Percentiles rank a stretch among this genome's conserved stretches.
Conservation (phyloP, 208 protist genomes). For the Vickermania ingenoplastis region DNA sequence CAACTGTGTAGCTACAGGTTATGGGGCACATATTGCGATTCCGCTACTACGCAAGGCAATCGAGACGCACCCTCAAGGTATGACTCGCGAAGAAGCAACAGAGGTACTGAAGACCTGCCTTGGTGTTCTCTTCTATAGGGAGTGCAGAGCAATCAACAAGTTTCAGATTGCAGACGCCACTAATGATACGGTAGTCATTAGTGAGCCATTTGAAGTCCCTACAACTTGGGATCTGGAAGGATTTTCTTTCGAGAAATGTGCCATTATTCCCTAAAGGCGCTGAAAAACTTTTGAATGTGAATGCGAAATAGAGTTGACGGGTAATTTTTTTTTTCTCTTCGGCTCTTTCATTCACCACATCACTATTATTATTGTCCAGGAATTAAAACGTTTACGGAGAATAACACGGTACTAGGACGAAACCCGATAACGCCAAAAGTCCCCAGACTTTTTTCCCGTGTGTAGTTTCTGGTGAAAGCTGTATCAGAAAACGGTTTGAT, state of each 20-base stretch:
- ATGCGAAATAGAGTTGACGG: no score
- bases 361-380: neutral
- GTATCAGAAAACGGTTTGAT: no score
- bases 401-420: no score
- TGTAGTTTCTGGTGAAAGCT: no score
- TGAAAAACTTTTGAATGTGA: no score
- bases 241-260: constrained; percentile 79
- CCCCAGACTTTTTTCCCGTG: no score
- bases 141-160: constrained; percentile 94
- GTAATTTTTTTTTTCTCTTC: neutral
- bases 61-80: constrained; percentile 55
- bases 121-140: constrained; percentile 95
- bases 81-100: constrained; percentile 83
- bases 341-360: neutral
- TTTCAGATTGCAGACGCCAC: constrained; percentile 87
- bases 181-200: constrained; percentile 59
- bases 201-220: constrained; percentile 87
- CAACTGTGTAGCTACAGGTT: constrained; percentile 90
- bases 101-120: constrained; percentile 87
- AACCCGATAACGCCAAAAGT: no score
- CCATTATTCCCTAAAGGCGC: constrained; percentile 62
- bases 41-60: constrained; percentile 90
- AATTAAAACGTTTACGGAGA: no score
- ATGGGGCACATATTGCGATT: constrained; percentile 92
- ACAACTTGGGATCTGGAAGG: constrained; percentile 92